A percentile compares a stretch with the other conserved stretches of the same genome.
Conservation (phyloP, 2,329 filamentous ascomycete species). For the Monilinia polystroma region DNA sequence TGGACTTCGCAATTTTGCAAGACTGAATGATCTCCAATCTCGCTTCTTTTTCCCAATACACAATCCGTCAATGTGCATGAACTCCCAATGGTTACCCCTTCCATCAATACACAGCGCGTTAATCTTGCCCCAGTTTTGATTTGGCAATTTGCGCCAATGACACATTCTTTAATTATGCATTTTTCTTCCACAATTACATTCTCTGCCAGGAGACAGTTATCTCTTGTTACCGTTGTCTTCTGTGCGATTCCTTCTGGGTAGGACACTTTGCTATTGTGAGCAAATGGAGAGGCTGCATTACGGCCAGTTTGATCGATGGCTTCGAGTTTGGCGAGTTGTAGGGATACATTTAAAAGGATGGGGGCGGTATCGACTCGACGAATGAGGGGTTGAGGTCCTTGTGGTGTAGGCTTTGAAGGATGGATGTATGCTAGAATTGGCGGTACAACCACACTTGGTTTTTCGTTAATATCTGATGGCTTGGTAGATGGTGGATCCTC, state of each 20-base stretch:
- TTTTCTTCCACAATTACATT: conserved; percentile 90
- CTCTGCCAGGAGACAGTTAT: conserved; percentile 79
- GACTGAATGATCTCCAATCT: conserved; percentile 78
- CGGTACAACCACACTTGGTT: conserved; percentile 54
- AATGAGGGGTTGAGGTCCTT: conserved; percentile 59
- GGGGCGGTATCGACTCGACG: conserved; percentile 86
- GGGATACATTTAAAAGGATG: conserved; percentile 75
- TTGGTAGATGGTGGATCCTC: conserved; percentile 3
- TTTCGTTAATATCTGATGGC: background rate
- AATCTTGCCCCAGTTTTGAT: conserved; percentile 84
- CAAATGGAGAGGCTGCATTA: conserved; percentile 65
- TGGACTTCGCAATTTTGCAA: conserved; percentile 91
- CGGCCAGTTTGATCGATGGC: conserved; percentile 63
- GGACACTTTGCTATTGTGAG: conserved; percentile 76
- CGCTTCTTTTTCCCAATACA: conserved; percentile 76
- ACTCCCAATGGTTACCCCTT: conserved; percentile 81
- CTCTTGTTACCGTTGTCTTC: conserved; percentile 70
- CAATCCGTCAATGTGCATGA: conserved; percentile 84
- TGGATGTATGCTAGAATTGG: conserved; percentile 83
- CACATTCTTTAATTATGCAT: conserved; percentile 86
- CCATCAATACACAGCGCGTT: conserved; percentile 88
- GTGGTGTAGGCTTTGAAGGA: conserved; percentile 47
- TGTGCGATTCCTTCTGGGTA: conserved; percentile 79
- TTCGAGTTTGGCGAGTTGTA: conserved; percentile 83
- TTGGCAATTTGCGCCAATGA: conserved; percentile 83